These are phyloP conservation scores for Trichophyton benhamiae DNA, from an alignment of 2,329 filamentous ascomycete species.

Conservation along the genomic window DNA sequence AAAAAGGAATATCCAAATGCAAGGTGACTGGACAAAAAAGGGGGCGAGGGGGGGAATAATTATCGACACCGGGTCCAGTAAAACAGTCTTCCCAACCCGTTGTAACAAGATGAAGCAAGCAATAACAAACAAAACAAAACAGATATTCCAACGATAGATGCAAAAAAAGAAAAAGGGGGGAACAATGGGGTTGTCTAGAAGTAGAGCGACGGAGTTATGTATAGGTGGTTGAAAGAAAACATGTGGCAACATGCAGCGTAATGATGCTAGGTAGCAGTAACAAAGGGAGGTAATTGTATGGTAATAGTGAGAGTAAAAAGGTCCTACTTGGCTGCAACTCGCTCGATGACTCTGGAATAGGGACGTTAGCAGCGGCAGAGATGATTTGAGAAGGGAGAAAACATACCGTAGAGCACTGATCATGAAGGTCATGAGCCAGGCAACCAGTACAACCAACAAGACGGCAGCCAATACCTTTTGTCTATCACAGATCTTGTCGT, in stretches of 20 bases:
- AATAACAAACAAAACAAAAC: background rate
- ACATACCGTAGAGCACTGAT: conserved; percentile 40
- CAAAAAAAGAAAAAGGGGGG: background rate
- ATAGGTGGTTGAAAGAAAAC: background rate
- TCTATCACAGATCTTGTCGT: conserved; percentile 45
- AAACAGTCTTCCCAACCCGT: background rate
- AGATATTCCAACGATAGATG: background rate
- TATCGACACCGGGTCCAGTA: background rate
- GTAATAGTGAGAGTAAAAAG: background rate
- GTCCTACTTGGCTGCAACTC: conserved; percentile 10
- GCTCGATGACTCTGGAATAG: conserved; percentile 13
- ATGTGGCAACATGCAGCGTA: background rate
- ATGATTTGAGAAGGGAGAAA: background rate
- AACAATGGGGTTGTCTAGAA: background rate
- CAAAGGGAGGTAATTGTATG: background rate
- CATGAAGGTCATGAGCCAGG: conserved; percentile 84
- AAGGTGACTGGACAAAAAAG: background rate
- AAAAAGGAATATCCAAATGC: background rate
- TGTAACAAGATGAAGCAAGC: background rate
- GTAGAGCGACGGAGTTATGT: background rate
- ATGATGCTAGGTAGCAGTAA: background rate
- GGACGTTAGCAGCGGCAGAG: background rate
- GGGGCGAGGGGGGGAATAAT: background rate
- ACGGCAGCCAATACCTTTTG: conserved; percentile 65
- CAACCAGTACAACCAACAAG: conserved; percentile 65